Percentiles rank a stretch among this genome's conserved stretches.
Evolutionary conservation across 78 protist species (phyloP).

Genomic region (Anaeramoeba ignava): DNA sequence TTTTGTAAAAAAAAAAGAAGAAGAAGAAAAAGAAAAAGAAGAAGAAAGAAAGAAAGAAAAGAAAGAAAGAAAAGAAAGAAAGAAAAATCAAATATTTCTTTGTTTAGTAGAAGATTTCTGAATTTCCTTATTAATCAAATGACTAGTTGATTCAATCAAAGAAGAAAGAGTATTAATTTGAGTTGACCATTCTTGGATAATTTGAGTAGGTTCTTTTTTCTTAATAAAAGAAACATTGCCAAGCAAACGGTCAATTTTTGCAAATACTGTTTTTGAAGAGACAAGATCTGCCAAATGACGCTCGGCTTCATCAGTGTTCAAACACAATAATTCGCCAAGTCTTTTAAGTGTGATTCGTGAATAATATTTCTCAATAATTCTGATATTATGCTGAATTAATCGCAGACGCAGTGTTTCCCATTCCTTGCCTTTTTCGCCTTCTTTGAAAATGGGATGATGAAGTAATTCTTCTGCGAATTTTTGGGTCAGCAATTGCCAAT

Average conservation of each 20-base stretch:
- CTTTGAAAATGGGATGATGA: too few relatives aligned
- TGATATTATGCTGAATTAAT: constrained; percentile 52
- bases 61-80: too few relatives aligned
- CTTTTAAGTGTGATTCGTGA: constrained; percentile 38
- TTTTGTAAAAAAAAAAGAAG: too few relatives aligned
- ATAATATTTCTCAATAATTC: constrained; percentile 48
- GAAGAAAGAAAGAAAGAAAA: too few relatives aligned
- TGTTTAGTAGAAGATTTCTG: too few relatives aligned
- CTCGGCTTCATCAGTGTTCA: constrained; percentile 19
- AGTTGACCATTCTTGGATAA: constrained; percentile 47
- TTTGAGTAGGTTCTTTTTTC: constrained; percentile 32
- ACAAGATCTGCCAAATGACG: constrained; percentile 40
- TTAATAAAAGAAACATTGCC: constrained; percentile 33
- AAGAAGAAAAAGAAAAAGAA: too few relatives aligned
- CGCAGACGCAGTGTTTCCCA: too few relatives aligned
- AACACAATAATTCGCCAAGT: constrained; percentile 38
- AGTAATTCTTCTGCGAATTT: too few relatives aligned
- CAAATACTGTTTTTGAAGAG: constrained; percentile 31
- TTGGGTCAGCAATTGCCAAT: background rate
- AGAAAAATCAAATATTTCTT: too few relatives aligned
- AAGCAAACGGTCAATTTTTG: constrained; percentile 51
- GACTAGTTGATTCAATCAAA: constrained; percentile 50
- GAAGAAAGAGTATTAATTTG: constrained; percentile 35
- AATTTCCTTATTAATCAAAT: constrained; percentile 63
- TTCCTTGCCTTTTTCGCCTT: too few relatives aligned